Evolutionary conservation across 805 yeast genomes (phyloP).

Genomic region (Ogataea nonfermentans): DNA sequence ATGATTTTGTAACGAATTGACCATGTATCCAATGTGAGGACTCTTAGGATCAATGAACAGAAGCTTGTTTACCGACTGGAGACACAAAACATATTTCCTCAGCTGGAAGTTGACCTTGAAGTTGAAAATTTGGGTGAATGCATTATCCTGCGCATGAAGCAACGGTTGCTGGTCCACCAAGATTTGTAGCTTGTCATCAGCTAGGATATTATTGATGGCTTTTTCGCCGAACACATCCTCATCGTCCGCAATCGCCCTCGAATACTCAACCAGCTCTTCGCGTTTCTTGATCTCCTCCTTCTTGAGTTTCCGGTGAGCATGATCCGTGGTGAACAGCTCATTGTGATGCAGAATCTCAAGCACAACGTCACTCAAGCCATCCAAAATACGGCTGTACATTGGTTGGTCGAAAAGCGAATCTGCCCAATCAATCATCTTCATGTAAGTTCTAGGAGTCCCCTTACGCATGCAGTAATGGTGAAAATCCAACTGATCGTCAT

Average conservation of each 20-base stretch:
- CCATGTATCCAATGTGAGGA: slow-evolving; percentile 24
- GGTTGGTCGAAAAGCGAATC: slow-evolving; percentile 70
- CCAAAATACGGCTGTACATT: slow-evolving; percentile 64
- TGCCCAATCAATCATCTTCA: slow-evolving; percentile 79
- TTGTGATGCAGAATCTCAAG: slow-evolving; percentile 38
- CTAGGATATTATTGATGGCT: slow-evolving; percentile 27
- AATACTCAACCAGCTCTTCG: slow-evolving; percentile 48
- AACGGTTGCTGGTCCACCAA: slow-evolving; percentile 38
- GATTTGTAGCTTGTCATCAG: slow-evolving; percentile 40
- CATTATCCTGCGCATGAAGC: slow-evolving; percentile 38
- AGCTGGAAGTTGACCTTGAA: slow-evolving; percentile 40
- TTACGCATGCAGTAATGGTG: slow-evolving; percentile 88
- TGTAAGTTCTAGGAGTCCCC: slow-evolving; percentile 84
- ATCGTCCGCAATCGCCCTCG: slow-evolving; percentile 41
- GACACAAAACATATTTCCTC: slow-evolving; percentile 44
- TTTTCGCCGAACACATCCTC: slow-evolving; percentile 60
- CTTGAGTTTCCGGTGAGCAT: slow-evolving; percentile 48
- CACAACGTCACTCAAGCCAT: slow-evolving; percentile 60
- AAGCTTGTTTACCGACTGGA: slow-evolving; percentile 42
- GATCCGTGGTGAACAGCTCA: slow-evolving; percentile 19
- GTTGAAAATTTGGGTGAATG: slow-evolving; percentile 16
- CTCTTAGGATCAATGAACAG: slow-evolving; percentile 15
- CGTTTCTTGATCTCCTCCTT: slow-evolving; percentile 55
- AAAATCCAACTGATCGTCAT: slow-evolving; percentile 88
- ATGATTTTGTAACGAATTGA: slow-evolving; percentile 14